These are phyloP conservation scores for Lachnellula hyalina DNA, from an alignment of 2,329 filamentous ascomycete genomes.

Conservation along the genomic window DNA sequence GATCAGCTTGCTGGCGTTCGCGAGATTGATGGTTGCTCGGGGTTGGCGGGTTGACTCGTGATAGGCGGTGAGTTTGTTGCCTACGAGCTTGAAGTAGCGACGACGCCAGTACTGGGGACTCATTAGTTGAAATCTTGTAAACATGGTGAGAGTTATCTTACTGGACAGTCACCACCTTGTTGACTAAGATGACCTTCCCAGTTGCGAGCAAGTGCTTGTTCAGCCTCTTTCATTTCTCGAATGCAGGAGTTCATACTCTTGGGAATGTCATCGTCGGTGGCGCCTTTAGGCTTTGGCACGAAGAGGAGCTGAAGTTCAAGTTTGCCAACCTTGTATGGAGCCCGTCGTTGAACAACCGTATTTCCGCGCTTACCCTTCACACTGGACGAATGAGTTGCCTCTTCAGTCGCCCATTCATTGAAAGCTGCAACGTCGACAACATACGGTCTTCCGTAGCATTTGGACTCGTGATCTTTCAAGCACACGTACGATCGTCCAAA, in stretches of 20 bases:
- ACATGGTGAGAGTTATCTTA: constrained; percentile 47
- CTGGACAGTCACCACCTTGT: constrained; percentile 94
- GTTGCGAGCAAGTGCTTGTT: constrained; percentile 69
- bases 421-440: constrained; percentile 89
- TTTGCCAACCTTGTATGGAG: constrained; percentile 96
- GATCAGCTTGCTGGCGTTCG: constrained; percentile 87
- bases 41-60: constrained; percentile 94
- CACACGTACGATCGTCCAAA: constrained; percentile 93
- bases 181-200: constrained; percentile 91
- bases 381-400: constrained; percentile 70
- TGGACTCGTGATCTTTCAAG: constrained; percentile 83
- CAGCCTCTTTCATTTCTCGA: constrained; percentile 85
- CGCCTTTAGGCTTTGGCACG: constrained; percentile 83
- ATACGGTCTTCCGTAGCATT: constrained; percentile 83
- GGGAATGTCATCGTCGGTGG: constrained; percentile 91
- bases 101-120: constrained; percentile 82
- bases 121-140: constrained; percentile 34
- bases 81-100: constrained; percentile 91
- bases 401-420: constrained; percentile 97
- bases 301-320: constrained; percentile 91
- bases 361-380: constrained; percentile 89
- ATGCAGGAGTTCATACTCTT: constrained; percentile 99
- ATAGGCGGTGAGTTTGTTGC: constrained; percentile 88
- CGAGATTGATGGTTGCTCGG: constrained; percentile 91
- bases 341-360: constrained; percentile 66